Base-by-base conservation (phyloP, 345 rosid species). In the Murraya koenigii region DNA sequence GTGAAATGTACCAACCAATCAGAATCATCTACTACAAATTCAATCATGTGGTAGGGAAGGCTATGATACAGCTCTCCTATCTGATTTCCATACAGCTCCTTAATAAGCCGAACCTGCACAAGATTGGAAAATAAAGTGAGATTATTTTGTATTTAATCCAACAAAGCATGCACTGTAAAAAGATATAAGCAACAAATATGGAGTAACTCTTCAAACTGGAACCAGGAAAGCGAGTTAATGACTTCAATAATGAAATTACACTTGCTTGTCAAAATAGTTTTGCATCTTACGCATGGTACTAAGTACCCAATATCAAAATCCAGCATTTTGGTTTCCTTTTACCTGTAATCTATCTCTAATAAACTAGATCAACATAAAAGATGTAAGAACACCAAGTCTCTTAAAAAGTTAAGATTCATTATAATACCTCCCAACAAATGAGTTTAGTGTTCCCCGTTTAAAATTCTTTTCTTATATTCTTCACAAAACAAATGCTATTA, bases 41-140 rank as follows among this genome's bases (percentile, higher is more conserved):
- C 97, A 79, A 94, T 82, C 91, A 94, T 89, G 89, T 94, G 93
- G 88, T 90, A 92, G 2, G 99, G 97, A 84, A 92, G 97, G 84
- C 97, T 94, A 76, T 94, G 94, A 82, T 91, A 93, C 70, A 96
- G 82, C 84, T 93, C 98, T 66, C 90, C 89, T 71, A 96, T 94
- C 80, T 94, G 97, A 85, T 92, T 91, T 78, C 99, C 98, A 82
- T 90, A 96, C 80, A 96, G 83, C 82, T 96, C 99, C 83, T 92
- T 96, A 55, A 91, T 86, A 72, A 96, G 91, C 62, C 95, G 90
- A 59, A 96, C 97, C 99, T 96, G 86, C 80, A 88, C 26, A 15
- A 35, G 23, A 54, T 54, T 25, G 28, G 39, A 33, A 75, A 77
- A 41, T 13, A 26, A 66, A n/a, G 19, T 26, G 32, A 32, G 65